Conservation (phyloP, 129 eudicot genomes). For the Helianthus annuus region DNA sequence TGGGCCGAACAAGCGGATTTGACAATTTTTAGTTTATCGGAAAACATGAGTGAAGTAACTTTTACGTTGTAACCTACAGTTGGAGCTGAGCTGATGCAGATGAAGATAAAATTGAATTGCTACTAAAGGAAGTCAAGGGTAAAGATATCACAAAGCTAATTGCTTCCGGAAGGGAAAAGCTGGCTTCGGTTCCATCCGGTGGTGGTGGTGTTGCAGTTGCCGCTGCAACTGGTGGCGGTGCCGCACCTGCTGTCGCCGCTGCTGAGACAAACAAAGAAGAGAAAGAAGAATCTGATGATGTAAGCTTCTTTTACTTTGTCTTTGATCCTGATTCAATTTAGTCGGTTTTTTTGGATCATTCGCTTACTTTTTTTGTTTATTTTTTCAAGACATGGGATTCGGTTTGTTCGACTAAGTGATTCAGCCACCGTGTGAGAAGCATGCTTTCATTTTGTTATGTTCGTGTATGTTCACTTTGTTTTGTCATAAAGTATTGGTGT, state of each 20-base stretch:
- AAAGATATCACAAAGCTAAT: conserved; percentile 69
- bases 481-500: not conserved
- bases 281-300: conserved; percentile 78
- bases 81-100: conserved; percentile 79
- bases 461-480: conserved; percentile 10
- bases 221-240: conserved; percentile 51
- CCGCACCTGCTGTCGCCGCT: conserved; percentile 54
- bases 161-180: conserved; percentile 74
- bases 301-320: conserved; percentile 19
- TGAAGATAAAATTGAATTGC: conserved; percentile 61
- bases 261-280: conserved; percentile 77
- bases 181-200: conserved; percentile 79
- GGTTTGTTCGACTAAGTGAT: conserved; percentile 63
- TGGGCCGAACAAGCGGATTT: no score
- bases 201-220: conserved; percentile 61
- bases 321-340: not conserved
- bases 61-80: conserved; percentile 38
- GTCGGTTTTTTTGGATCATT: not conserved
- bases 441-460: conserved; percentile 9
- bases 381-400: conserved; percentile 77
- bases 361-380: not conserved
- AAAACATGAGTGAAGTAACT: not conserved
- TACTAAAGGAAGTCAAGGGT: conserved; percentile 53
- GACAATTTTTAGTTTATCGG: no score
- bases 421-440: not conserved